phyloP scores from a whole-genome alignment of 768 basidiomycete genomes.

The Calocybe indica region DNA sequence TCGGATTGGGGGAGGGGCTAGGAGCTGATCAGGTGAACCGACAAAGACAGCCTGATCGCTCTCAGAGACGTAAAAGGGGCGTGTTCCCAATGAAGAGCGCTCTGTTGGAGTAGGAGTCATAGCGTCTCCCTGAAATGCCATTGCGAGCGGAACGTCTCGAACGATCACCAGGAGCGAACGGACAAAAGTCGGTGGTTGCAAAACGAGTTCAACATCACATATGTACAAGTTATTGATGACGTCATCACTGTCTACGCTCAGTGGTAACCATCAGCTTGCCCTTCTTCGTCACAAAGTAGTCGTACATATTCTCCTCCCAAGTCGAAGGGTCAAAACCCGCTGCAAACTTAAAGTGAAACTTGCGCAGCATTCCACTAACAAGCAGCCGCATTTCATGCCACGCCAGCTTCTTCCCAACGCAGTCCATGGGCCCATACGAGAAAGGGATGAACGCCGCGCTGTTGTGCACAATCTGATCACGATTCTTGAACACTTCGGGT shows the following conservation, averaged over 20 bases:
- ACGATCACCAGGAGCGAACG: no score
- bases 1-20: conserved; percentile 2
- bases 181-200: neutral
- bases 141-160: no score
- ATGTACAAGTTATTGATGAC: neutral
- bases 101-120: neutral
- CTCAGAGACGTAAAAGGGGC: neutral
- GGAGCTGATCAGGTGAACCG: conserved; percentile 20
- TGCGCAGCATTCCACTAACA: conserved; percentile 19
- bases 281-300: conserved; percentile 24
- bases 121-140: no score
- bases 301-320: conserved; percentile 22
- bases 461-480: conserved; percentile 13
- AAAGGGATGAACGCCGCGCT: conserved; percentile 28
- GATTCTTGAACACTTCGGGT: conserved; percentile 12
- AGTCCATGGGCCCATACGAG: conserved; percentile 42
- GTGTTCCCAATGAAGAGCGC: neutral
- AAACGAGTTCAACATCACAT: no score
- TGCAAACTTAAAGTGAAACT: conserved; percentile 24
- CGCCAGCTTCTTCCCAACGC: conserved; percentile 36
- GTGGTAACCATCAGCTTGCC: conserved; percentile 17
- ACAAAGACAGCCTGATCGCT: conserved; percentile 5
- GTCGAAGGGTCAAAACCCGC: conserved; percentile 13
- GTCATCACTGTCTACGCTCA: neutral
- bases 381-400: conserved; percentile 27